Evolutionary conservation across 2,329 filamentous ascomycete genomes (phyloP), one percentile per base, ranked within the genome.

Genomic region (Exutisphaerella laricina): DNA sequence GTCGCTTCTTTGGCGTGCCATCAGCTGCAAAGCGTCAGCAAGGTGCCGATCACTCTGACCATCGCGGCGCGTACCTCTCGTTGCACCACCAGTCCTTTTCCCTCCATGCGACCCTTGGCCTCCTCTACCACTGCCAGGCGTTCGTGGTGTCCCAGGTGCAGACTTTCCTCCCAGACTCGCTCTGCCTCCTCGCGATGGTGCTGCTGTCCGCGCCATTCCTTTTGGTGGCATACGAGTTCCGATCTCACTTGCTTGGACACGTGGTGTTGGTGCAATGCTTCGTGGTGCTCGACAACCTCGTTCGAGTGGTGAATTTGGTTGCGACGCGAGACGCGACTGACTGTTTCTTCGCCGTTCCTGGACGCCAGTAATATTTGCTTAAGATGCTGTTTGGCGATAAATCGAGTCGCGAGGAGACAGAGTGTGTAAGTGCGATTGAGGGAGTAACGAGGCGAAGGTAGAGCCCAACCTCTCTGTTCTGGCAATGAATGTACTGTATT

Each of bases 1-100:
- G 57, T 55, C 50, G 56, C 53, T 46, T 58, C 14, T 31, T 42
- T 36, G 21, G 56, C 50, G 48, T 56, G n/a, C 33, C 33, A 35
- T 35, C 33, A 23, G 21, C 33, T 35, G 12, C 4, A 4, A 8
- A 8, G 5, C 8, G n/a, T 35, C 13, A 35, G 33, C 9, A n/a
- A 6, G 18, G 8, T 22, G 3, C 23, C 14, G 30, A 14, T 14
- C 13, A 18, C 14, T 4, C 17, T 17, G 30, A 6, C 20, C 5
- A 9, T 18, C 13, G 3, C 6, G 3, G 7, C 33, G 20, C 34
- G 9, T 34, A 44, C 41, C 32, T 30, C 32, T 38, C 4, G 41
- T 36, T 10, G 44, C 43, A 13, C 17, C 18, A 22, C 46, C 49
- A 26, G 45, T 52, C 12, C 26, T 46, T 22, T 18, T 33, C 8